Evolutionary conservation across 169 alveolate genomes (phyloP), one percentile per base, ranked within the genome.

Genomic region (Plasmodium vivax): DNA sequence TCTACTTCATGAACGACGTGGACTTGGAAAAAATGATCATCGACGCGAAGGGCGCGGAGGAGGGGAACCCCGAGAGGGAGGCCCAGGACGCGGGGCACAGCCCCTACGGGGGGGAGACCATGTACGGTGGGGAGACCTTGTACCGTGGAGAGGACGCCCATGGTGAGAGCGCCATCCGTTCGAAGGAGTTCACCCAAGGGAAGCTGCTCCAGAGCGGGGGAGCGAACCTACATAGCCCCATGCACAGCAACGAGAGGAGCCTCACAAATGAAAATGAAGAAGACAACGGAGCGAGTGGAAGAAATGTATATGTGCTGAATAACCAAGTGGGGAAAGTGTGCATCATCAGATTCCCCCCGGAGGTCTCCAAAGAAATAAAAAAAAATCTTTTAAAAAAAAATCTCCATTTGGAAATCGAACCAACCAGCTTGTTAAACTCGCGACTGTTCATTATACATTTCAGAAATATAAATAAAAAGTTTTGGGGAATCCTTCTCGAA

Each of bases 401-500:
- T 45, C 82, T 95, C 34, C 82, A 77, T 8, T 56, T 95, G 23
- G 96, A 92, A 56, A 82, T 95, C 30, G 93, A 95, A 36, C 96
- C 96, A 56, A 95, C 96, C 0, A 95, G 81, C 36, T 95, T 95
- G 68, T 95, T 93, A 83, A 95, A 95, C 62, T 95, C 95, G 75
- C 71, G 96, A 32, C 93, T 95, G 54, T 85, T 85, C 41, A 58
- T 93, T 38, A 91, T 95, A 16, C 92, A 92, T 71, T 92, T 95
- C 58, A 85, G 79, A 45, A 85, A 85, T 41, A 77, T 95, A 43
- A 90, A 82, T 54, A 62, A 45, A 75, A 95, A 95, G 45, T 95
- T 47, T 38, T 83, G 91, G 16, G 96, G 96, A 2, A 77, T 95
- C 43, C 79, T 95, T 47, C 94, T 95, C 9, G 96, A 95, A 41